Evolutionary conservation across 1,284 basidiomycete species (phyloP), one percentile per base, ranked within the genome.

Genomic region (Meripilus lineatus): DNA sequence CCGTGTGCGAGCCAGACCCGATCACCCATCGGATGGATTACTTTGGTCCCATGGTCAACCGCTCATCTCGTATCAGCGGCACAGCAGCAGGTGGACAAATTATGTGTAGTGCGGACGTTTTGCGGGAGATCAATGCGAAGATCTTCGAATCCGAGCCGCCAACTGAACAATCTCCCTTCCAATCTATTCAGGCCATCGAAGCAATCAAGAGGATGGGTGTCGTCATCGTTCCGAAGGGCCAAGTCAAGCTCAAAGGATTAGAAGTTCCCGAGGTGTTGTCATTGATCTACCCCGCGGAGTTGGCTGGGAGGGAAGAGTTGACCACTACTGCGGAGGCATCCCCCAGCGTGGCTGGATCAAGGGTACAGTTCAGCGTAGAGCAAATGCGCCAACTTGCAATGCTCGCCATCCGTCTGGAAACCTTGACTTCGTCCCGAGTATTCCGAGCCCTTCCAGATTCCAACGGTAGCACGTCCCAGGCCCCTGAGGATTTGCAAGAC

Each of bases 11-110:
- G 60, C 79, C 81, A 8, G 96, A 99, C 66, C 89, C 92, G 1
- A 89, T 96, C 61, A 99, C 94, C 4, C 73, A 84, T 50, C 86
- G 96, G 21, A 99, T 99, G 96, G 95, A 99, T 66, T 96, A 96
- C 67, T 91, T 94, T 57, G 93, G 93, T 1, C 84, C 90, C 1
- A 89, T 94, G 79, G 90, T 94, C 53, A 96, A 96, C 64, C 86
- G 94, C 33, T 77, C 95, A 0, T 83, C 95, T 2, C 78, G 96
- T 44, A 90, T 99, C 59, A 81, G 76, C 50, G 83, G 86, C 28
- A 80, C 74, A 45, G 93, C 96, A 1, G 82, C 84, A 22, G 96
- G 96, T 11, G 96, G 96, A 0, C 92, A 99, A 67, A 93, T 99
- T 58, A 86, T 93, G 81, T 88, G 90, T 57, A 93, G 89, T 56